phyloP scores from a whole-genome alignment of 139 green algal genomes.

The Auxenochlorella pyrenoidosa region DNA sequence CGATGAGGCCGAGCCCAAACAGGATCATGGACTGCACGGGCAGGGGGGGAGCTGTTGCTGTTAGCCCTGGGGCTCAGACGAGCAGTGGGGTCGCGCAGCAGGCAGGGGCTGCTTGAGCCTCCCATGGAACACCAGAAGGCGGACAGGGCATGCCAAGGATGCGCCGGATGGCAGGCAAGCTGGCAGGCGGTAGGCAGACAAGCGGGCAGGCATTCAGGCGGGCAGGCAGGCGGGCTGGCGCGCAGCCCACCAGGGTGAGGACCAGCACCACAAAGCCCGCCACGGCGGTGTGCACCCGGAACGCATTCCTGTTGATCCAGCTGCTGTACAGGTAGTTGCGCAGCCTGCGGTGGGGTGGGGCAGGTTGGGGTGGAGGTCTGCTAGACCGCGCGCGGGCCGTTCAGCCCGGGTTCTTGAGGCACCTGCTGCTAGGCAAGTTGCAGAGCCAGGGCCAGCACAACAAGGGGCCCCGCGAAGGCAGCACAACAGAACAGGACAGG shows the following conservation, averaged over 20 bases:
- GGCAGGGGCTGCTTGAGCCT: no score
- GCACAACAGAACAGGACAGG: not conserved
- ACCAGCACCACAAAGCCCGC: not conserved
- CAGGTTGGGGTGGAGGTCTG: no score
- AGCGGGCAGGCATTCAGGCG: no score
- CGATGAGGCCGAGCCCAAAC: not conserved
- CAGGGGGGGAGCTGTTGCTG: not conserved
- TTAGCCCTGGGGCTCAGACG: no score
- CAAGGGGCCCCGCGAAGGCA: no score
- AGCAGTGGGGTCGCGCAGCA: no score
- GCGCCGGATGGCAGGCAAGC: no score
- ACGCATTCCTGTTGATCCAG: not conserved
- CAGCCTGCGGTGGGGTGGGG: not conserved
- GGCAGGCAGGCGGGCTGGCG: not conserved
- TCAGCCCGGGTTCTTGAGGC: no score
- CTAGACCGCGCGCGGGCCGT: no score
- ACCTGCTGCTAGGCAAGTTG: not conserved
- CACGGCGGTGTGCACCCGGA: not conserved
- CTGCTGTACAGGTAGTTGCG: not conserved
- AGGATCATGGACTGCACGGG: not conserved
- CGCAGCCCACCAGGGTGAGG: not conserved
- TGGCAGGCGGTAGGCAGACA: no score
- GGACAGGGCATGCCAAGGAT: no score
- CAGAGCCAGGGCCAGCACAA: not conserved
- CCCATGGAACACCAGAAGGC: no score